A percentile compares a stretch with the other conserved stretches of the same genome.
Evolutionary conservation across 140 eudicot species (phyloP).

Genomic region (Cichorium intybus): DNA sequence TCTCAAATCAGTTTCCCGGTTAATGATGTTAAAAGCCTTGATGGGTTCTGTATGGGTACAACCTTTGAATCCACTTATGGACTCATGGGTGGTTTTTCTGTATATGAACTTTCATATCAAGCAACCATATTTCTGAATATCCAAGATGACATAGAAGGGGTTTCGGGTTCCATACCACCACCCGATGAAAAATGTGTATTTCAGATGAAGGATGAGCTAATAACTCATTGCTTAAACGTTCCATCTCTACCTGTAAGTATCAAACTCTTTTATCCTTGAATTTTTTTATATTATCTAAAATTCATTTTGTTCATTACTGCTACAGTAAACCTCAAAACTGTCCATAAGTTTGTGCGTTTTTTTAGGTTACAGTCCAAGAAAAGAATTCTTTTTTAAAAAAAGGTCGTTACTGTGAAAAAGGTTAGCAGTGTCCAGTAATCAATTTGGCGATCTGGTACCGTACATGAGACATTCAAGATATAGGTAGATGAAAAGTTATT

Average conservation of each 20-base stretch:
- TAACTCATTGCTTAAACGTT: conserved; percentile 30
- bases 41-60: conserved; percentile 9
- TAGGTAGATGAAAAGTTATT: too few species aligned
- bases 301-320: too few species aligned
- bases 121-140: conserved; percentile 16
- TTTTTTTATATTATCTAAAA: too few species aligned
- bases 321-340: too few species aligned
- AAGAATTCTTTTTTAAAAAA: too few species aligned
- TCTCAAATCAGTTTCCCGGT: conserved; percentile 20
- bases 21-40: conserved; percentile 23
- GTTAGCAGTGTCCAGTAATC: too few species aligned
- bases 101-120: conserved; percentile 24
- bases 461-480: too few species aligned
- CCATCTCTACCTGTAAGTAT: conserved; percentile 67
- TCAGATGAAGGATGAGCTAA: not conserved
- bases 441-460: too few species aligned
- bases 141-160: conserved; percentile 14
- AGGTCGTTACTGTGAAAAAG: too few species aligned
- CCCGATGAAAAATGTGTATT: not conserved
- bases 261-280: not conserved
- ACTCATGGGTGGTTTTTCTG: conserved; percentile 5
- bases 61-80: conserved; percentile 9
- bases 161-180: conserved; percentile 11
- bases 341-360: too few species aligned
- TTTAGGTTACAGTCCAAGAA: too few species aligned